Conservation (phyloP, 805 yeast species). For the Metschnikowia matae region DNA sequence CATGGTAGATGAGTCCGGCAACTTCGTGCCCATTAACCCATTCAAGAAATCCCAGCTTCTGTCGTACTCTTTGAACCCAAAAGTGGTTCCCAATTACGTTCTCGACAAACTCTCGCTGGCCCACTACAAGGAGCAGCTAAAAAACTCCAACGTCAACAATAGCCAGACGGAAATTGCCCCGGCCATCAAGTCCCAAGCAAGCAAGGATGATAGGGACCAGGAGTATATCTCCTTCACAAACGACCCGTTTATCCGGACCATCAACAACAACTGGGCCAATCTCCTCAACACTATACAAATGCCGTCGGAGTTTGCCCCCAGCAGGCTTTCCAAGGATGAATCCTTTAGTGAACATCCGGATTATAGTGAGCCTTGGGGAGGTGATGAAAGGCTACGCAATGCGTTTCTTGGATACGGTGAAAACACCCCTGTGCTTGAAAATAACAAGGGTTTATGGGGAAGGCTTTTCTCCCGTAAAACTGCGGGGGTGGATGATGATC, state of each 20-base stretch:
- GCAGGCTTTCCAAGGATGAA: constrained; percentile 23
- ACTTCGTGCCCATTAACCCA: constrained; percentile 19
- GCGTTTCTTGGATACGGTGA: constrained; percentile 45
- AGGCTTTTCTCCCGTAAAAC: constrained; percentile 10
- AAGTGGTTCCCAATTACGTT: constrained; percentile 59
- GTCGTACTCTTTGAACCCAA: constrained; percentile 34
- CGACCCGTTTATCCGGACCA: constrained; percentile 34
- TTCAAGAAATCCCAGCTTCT: constrained; percentile 26
- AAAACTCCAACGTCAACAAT: constrained; percentile 28
- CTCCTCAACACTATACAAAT: constrained; percentile 46
- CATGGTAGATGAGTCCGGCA: constrained; percentile 9
- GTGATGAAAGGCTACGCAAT: constrained; percentile 56
- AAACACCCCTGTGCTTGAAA: constrained; percentile 23
- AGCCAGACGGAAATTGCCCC: constrained; percentile 11
- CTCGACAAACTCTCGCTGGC: constrained; percentile 49
- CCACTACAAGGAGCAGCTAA: constrained; percentile 36
- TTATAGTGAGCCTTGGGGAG: constrained; percentile 59
- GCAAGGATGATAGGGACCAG: constrained; percentile 21
- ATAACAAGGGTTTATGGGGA: constrained; percentile 13
- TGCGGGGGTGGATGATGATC: constrained; percentile 14
- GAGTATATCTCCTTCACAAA: constrained; percentile 34
- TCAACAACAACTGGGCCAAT: constrained; percentile 49
- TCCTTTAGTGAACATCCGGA: constrained; percentile 36
- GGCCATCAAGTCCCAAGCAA: constrained; percentile 8
- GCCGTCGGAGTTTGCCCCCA: constrained; percentile 37